phyloP scores from a whole-genome alignment of 768 basidiomycete genomes.

The Agaricus bisporus region DNA sequence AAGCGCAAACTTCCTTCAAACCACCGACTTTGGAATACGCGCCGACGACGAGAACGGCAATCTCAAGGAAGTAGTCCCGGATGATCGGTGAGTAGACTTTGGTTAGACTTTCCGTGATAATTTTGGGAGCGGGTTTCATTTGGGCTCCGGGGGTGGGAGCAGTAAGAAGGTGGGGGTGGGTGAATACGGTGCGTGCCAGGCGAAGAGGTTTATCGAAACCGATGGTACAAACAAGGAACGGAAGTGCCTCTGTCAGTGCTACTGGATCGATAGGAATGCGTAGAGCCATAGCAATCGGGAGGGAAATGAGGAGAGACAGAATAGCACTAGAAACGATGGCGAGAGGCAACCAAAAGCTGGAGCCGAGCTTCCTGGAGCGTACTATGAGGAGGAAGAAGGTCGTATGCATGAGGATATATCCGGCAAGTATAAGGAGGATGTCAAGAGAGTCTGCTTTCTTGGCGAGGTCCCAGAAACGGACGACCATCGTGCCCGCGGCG shows the following conservation, averaged over 20 bases:
- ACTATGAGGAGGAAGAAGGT: conserved; percentile 91
- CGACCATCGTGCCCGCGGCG: conserved; percentile 65
- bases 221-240: conserved; percentile 95
- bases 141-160: conserved; percentile 21
- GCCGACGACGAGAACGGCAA: conserved; percentile 83
- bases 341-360: conserved; percentile 46
- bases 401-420: conserved; percentile 92
- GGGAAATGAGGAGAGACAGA: conserved; percentile 78
- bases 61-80: conserved; percentile 89
- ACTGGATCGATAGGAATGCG: conserved; percentile 90
- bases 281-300: conserved; percentile 69
- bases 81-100: conserved; percentile 80
- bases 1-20: conserved; percentile 88
- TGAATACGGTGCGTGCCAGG: conserved; percentile 85
- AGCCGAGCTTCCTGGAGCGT: conserved; percentile 81
- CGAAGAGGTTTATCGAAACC: conserved; percentile 97
- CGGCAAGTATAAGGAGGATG: conserved; percentile 88
- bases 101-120: conserved; percentile 80
- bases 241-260: conserved; percentile 89
- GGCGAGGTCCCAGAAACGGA: conserved; percentile 82
- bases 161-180: conserved; percentile 61
- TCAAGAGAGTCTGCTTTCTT: conserved; percentile 96
- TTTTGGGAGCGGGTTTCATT: conserved; percentile 73
- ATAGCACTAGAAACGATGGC: conserved; percentile 78
- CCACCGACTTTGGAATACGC: conserved; percentile 85